phyloP scores from a whole-genome alignment of 257 asterid species.

The Plantago elongata region DNA sequence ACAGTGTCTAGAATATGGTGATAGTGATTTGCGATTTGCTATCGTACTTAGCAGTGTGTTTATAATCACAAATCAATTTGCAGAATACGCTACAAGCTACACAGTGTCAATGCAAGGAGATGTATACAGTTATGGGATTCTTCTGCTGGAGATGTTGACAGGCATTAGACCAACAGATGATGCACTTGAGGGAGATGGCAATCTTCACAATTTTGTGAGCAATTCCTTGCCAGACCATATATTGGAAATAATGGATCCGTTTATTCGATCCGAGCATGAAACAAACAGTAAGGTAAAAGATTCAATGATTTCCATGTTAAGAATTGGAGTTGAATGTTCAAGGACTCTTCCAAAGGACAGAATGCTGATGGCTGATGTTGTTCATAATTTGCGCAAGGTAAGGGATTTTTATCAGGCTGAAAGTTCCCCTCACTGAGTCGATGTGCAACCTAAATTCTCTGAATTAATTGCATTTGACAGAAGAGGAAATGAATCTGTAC shows the following conservation, averaged over 20 bases:
- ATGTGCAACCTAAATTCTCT: too few relatives aligned
- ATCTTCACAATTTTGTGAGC: constrained; percentile 18
- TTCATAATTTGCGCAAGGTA: constrained; percentile 8
- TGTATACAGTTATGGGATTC: constrained; percentile 25
- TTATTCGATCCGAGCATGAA: not conserved
- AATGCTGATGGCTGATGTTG: constrained; percentile 15
- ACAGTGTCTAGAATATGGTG: not conserved
- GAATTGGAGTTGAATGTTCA: constrained; percentile 22
- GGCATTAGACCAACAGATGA: constrained; percentile 25
- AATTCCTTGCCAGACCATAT: constrained; percentile 12
- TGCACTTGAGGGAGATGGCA: not conserved
- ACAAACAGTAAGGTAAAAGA: not conserved
- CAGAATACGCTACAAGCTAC: constrained; percentile 26
- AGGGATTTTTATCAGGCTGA: constrained; percentile 3
- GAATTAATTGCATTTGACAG: too few relatives aligned
- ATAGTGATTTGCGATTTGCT: too few relatives aligned
- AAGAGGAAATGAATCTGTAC: too few relatives aligned
- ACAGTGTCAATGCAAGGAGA: constrained; percentile 22
- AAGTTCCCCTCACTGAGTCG: too few relatives aligned
- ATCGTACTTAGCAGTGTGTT: too few relatives aligned
- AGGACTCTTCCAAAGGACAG: constrained; percentile 18
- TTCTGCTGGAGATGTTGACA: constrained; percentile 28
- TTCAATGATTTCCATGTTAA: constrained; percentile 7
- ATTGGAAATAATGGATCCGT: constrained; percentile 20
- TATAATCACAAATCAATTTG: not conserved